Conservation (phyloP, 192 early-diverging fungal species). For the Backusella liffmaniae region DNA sequence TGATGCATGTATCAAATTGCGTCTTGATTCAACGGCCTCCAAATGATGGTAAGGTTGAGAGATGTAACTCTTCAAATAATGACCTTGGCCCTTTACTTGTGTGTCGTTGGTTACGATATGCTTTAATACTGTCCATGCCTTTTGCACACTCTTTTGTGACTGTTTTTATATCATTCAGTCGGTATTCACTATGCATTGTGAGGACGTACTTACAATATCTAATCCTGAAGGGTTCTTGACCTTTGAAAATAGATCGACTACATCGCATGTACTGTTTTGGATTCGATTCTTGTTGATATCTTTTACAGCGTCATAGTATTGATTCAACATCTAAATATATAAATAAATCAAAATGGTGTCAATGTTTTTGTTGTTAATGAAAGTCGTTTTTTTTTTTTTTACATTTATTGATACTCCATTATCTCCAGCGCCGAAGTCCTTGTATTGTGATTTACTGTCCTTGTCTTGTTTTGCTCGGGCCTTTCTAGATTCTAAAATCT, state of each 20-base stretch:
- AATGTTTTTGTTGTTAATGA: neutral
- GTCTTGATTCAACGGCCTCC: neutral
- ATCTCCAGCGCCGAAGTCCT: neutral
- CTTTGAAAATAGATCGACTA: neutral
- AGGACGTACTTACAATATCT: neutral
- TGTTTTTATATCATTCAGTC: neutral
- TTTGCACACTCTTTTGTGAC: neutral
- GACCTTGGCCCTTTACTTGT: neutral
- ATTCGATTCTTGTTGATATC: neutral
- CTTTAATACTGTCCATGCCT: neutral
- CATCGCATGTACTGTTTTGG: neutral
- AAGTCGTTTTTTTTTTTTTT: neutral
- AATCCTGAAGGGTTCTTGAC: neutral
- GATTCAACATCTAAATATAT: neutral
- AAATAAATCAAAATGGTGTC: neutral
- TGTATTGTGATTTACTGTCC: neutral
- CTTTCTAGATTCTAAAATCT: neutral
- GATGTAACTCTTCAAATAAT: neutral
- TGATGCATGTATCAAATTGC: conserved; percentile 33
- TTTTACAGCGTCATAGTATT: neutral
- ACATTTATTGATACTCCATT: neutral
- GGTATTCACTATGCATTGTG: neutral
- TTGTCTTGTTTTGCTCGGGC: neutral
- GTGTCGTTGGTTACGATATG: neutral
- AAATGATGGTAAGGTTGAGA: neutral